Percentiles rank a stretch among this genome's conserved stretches.
Conservation (phyloP, 176 grass and related monocot genomes). For the Carex scoparia region DNA sequence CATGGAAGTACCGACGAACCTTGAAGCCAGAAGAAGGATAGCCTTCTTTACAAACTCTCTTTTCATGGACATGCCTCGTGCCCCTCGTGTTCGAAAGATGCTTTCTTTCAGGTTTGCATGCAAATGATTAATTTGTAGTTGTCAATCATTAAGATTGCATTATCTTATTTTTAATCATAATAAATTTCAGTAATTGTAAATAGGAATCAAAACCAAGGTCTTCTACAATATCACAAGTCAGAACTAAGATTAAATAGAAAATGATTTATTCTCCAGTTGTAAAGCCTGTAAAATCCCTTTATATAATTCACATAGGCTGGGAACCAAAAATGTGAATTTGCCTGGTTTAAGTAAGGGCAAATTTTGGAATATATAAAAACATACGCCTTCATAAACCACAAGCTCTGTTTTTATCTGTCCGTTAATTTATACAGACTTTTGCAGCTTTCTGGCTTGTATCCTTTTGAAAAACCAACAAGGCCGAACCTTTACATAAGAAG, state of each 20-base stretch:
- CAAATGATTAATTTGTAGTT: not conserved
- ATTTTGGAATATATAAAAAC: not conserved
- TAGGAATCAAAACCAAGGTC: not conserved
- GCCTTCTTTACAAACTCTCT: constrained; percentile 96
- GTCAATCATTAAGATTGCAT: constrained; percentile 16
- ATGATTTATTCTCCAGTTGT: not conserved
- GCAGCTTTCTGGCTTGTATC: not conserved
- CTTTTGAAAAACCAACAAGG: not conserved
- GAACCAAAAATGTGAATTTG: not conserved
- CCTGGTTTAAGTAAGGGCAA: not conserved
- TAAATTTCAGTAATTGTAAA: not conserved
- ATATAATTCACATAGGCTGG: not conserved
- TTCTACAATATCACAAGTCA: not conserved
- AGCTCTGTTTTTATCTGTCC: not conserved
- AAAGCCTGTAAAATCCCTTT: not conserved
- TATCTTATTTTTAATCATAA: not conserved
- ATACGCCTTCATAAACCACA: not conserved
- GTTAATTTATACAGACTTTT: not conserved
- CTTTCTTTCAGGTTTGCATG: constrained; percentile 78
- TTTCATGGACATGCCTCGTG: constrained; percentile 97
- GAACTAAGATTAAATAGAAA: not conserved
- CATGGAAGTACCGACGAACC: constrained; percentile 86
- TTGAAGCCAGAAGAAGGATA: constrained; percentile 94
- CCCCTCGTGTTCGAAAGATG: constrained; percentile 92
- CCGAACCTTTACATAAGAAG: not conserved